Evolutionary conservation across 106 monocot species (phyloP).

Genomic region (Chionographis japonica): DNA sequence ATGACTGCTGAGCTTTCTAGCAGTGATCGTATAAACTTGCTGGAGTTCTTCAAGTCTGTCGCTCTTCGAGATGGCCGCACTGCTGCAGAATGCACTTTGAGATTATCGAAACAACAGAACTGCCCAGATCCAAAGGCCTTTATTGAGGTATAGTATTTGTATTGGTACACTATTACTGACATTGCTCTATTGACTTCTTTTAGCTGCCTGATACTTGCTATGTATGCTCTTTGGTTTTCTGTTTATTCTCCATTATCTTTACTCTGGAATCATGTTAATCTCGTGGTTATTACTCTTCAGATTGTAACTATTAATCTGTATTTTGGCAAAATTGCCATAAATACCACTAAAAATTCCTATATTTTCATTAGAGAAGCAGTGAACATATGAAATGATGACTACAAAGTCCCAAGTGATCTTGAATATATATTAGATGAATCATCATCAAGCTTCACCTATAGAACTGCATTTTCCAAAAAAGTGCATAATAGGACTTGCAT

Average conservation of each 20-base stretch:
- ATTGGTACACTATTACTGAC: too few relatives aligned
- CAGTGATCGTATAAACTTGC: slow-evolving; percentile 52
- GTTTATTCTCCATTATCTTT: too few relatives aligned
- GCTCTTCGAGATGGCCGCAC: slow-evolving; percentile 62
- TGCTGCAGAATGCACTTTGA: slow-evolving; percentile 53
- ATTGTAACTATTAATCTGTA: neutral
- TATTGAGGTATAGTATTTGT: slow-evolving; percentile 39
- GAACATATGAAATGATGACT: too few relatives aligned
- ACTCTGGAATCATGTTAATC: too few relatives aligned
- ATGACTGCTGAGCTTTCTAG: slow-evolving; percentile 76
- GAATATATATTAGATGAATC: too few relatives aligned
- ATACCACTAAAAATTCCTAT: too few relatives aligned
- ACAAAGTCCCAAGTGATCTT: too few relatives aligned
- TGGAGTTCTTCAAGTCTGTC: slow-evolving; percentile 66
- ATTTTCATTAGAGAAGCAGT: too few relatives aligned
- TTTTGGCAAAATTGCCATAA: too few relatives aligned
- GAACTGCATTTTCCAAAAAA: too few relatives aligned
- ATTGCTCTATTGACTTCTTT: neutral
- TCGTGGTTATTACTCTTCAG: neutral
- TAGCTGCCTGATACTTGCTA: neutral
- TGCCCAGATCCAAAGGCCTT: slow-evolving; percentile 64
- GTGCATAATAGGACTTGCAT: too few relatives aligned
- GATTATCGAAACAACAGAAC: slow-evolving; percentile 53
- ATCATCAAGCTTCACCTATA: too few relatives aligned
- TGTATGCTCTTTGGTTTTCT: neutral